These are phyloP conservation scores for Aspergillus texensis DNA, from an alignment of 2,329 filamentous ascomycete species.

Conservation along the genomic window DNA sequence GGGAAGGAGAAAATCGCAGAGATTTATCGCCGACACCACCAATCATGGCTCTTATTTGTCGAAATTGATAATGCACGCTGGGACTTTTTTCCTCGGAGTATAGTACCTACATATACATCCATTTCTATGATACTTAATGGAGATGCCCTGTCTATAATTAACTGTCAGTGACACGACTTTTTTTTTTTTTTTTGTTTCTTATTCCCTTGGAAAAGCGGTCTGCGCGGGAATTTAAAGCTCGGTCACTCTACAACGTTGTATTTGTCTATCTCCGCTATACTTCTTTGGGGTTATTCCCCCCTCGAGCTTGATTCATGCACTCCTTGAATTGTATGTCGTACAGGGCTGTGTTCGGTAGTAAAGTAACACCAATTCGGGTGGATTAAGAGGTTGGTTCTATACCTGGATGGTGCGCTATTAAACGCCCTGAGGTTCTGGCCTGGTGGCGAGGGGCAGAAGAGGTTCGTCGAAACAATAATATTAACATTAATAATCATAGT, in stretches of 20 bases:
- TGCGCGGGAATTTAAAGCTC: constrained; percentile 18
- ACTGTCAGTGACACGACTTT: constrained; percentile 5
- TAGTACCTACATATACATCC: not conserved
- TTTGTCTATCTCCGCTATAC: not conserved
- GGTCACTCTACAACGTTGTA: constrained; percentile 1
- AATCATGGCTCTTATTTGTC: not conserved
- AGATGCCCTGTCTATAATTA: constrained; percentile 10
- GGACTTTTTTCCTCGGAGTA: constrained; percentile 3
- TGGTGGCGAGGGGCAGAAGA: not conserved
- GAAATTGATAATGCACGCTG: constrained; percentile 10
- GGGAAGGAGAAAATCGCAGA: not conserved
- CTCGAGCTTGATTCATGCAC: not conserved
- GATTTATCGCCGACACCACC: not conserved
- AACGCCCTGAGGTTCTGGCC: not conserved
- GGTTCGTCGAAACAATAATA: not conserved
- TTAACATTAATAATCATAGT: not conserved
- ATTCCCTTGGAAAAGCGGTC: constrained; percentile 20
- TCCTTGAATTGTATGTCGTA: not conserved
- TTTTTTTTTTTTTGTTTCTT: not conserved
- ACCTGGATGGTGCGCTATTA: not conserved
- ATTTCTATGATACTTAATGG: not conserved
- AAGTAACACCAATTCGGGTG: not conserved
- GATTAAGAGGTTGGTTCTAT: not conserved
- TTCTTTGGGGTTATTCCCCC: not conserved
- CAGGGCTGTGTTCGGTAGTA: not conserved